phyloP scores from a whole-genome alignment of 352 stramenopile species.

The Globisporangium lucens region DNA sequence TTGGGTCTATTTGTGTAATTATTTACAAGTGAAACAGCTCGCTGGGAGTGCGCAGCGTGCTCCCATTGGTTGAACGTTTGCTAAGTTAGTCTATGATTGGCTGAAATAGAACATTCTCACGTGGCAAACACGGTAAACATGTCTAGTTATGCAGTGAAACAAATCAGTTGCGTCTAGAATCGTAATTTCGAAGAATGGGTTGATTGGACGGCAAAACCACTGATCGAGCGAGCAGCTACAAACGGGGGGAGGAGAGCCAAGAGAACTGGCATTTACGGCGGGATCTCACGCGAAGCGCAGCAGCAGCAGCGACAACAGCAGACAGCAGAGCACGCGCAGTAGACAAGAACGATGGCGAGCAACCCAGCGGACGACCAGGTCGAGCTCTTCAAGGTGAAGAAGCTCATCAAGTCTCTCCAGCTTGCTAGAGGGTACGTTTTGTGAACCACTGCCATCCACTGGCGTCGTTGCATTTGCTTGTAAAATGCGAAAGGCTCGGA shows the following conservation, averaged over 20 bases:
- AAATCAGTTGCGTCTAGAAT: neutral
- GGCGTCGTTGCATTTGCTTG: conserved; percentile 12
- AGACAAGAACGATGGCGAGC: conserved; percentile 25
- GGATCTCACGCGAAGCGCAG: conserved; percentile 5
- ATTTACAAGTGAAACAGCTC: neutral
- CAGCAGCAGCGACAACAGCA: conserved; percentile 10
- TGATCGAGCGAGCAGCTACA: conserved; percentile 4
- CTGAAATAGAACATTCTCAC: neutral
- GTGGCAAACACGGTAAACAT: neutral
- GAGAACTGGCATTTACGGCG: conserved; percentile 1
- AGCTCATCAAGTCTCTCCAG: conserved; percentile 99
- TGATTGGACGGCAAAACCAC: conserved; percentile 22
- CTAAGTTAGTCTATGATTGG: neutral
- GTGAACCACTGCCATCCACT: neutral
- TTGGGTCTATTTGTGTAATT: neutral
- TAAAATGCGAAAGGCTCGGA: neutral
- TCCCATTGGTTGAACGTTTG: neutral
- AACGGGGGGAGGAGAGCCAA: conserved; percentile 13
- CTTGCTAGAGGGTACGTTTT: conserved; percentile 69
- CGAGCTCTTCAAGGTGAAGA: conserved; percentile 99
- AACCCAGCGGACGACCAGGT: conserved; percentile 91
- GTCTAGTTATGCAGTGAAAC: neutral
- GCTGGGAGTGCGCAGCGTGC: neutral
- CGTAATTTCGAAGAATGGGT: neutral
- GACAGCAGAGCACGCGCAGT: neutral